Evolutionary conservation across 352 stramenopile genomes (phyloP).

Genomic region (Pythium coloratum): DNA sequence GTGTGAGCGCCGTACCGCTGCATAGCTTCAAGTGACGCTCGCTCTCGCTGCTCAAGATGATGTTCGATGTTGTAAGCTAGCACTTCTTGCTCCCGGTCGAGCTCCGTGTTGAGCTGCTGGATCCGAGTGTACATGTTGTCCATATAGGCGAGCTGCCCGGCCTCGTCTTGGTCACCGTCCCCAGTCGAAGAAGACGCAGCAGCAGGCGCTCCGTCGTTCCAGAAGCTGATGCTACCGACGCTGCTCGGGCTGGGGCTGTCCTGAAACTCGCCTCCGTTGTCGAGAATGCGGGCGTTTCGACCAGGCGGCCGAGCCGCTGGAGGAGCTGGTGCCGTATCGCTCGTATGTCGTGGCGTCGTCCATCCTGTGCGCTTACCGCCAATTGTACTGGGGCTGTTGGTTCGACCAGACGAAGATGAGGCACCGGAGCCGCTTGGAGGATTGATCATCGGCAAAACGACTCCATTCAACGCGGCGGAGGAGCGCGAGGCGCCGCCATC

Average conservation of each 20-base stretch:
- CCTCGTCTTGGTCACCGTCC: slow-evolving; percentile 30
- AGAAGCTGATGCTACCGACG: slow-evolving; percentile 14
- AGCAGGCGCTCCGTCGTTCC: slow-evolving; percentile 22
- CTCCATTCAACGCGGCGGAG: background rate
- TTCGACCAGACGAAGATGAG: background rate
- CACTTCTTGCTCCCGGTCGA: slow-evolving; percentile 42
- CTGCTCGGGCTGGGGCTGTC: background rate
- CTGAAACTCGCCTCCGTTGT: slow-evolving; percentile 6
- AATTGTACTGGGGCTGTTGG: slow-evolving; percentile 5
- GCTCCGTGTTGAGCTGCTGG: slow-evolving; percentile 43
- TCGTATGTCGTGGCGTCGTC: slow-evolving; percentile 40
- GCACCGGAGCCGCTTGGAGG: slow-evolving; percentile 8
- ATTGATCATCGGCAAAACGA: slow-evolving; percentile 27
- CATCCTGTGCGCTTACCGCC: slow-evolving; percentile 33
- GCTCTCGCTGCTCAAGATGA: slow-evolving; percentile 23
- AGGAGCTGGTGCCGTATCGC: background rate
- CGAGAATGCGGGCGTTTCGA: slow-evolving; percentile 8
- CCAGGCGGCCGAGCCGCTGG: slow-evolving; percentile 8
- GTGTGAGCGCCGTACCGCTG: slow-evolving; percentile 15
- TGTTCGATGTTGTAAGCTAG: slow-evolving; percentile 24
- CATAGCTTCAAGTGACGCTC: slow-evolving; percentile 26
- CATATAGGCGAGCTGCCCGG: slow-evolving; percentile 61
- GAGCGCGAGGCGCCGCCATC: background rate
- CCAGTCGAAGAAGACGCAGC: background rate
- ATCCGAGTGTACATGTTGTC: slow-evolving; percentile 72